A percentile compares a stretch with the other conserved stretches of the same genome.
These are phyloP conservation scores for Pythium brassicae DNA, from an alignment of 352 stramenopile genomes.

Conservation along the genomic window DNA sequence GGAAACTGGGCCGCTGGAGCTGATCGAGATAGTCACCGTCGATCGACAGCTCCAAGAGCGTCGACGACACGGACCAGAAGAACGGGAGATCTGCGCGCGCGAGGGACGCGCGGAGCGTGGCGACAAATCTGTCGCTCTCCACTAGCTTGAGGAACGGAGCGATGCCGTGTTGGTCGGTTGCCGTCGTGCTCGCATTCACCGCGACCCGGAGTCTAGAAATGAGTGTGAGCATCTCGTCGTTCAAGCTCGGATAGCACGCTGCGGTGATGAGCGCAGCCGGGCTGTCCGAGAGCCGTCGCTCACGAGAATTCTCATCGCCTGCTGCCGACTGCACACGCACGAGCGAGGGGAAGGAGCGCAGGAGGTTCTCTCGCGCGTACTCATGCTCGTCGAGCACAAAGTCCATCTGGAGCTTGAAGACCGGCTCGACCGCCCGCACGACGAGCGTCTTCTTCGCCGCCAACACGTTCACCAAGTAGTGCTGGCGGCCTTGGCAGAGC, in stretches of 20 bases:
- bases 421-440: slow-evolving; percentile 42
- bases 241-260: slow-evolving; percentile 28
- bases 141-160: slow-evolving; percentile 44
- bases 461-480: slow-evolving; percentile 37
- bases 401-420: slow-evolving; percentile 53
- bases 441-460: slow-evolving; percentile 27
- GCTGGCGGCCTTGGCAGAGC: slow-evolving; percentile 35
- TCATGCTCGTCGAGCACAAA: slow-evolving; percentile 47
- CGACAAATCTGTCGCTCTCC: slow-evolving; percentile 46
- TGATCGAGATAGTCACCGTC: slow-evolving; percentile 50
- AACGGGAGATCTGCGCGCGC: slow-evolving; percentile 41
- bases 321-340: not conserved
- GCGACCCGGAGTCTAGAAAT: slow-evolving; percentile 18
- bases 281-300: slow-evolving; percentile 19
- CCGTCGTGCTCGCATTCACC: slow-evolving; percentile 4
- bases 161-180: slow-evolving; percentile 22
- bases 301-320: slow-evolving; percentile 11
- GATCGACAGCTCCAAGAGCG: slow-evolving; percentile 53
- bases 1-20: slow-evolving; percentile 37
- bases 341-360: slow-evolving; percentile 11
- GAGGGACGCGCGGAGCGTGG: slow-evolving; percentile 40
- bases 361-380: slow-evolving; percentile 31
- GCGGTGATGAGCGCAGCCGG: slow-evolving; percentile 36
- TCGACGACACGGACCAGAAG: slow-evolving; percentile 58
- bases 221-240: slow-evolving; percentile 27